Conservation (phyloP, 805 yeast species). For the Hanseniaspora lachancei region DNA sequence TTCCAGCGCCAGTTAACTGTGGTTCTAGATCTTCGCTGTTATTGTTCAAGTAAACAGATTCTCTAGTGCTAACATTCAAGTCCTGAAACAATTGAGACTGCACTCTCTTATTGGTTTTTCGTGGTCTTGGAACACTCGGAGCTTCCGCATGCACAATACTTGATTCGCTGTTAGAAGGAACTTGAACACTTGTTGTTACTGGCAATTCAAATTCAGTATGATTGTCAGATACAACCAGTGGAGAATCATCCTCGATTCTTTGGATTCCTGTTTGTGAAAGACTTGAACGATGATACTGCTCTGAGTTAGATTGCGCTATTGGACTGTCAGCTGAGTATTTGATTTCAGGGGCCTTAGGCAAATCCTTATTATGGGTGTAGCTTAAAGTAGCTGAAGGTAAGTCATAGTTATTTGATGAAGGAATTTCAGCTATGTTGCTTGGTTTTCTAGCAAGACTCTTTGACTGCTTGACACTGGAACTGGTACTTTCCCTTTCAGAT, state of each 20-base stretch:
- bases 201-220: background rate
- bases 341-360: constrained; percentile 1
- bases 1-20: constrained; percentile 30
- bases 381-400: background rate
- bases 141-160: constrained; percentile 12
- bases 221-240: background rate
- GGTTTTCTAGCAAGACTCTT: background rate
- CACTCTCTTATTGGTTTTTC: constrained; percentile 17
- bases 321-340: background rate
- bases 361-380: background rate
- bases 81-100: constrained; percentile 8
- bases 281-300: background rate
- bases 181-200: background rate
- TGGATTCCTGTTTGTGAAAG: background rate
- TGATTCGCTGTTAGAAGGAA: background rate
- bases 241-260: background rate
- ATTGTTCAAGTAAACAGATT: constrained; percentile 19
- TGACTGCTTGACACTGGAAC: background rate
- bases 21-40: constrained; percentile 29
- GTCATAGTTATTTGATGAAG: background rate
- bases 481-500: background rate
- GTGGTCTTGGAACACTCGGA: constrained; percentile 20
- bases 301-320: background rate
- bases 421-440: constrained; percentile 4
- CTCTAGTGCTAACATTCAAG: constrained; percentile 8